A percentile compares a stretch with the other conserved stretches of the same genome.
Conservation (phyloP, 352 stramenopile species). For the Phytophthora tentaculata region DNA sequence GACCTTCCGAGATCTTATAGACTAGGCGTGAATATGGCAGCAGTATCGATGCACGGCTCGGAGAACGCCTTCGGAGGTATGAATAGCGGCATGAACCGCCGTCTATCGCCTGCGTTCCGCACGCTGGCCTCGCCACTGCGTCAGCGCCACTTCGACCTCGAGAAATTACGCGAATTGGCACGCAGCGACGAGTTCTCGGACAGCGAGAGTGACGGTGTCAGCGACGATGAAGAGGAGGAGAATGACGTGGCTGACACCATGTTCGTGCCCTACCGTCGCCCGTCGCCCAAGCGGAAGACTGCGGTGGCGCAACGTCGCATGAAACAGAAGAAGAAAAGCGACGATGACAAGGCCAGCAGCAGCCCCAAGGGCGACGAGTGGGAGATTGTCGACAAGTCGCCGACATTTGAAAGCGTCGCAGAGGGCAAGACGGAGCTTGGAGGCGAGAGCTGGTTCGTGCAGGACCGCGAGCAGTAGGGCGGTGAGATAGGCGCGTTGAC, state of each 20-base stretch:
- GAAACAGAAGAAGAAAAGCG: slow-evolving; percentile 39
- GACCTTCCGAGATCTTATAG: slow-evolving; percentile 3
- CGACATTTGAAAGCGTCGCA: slow-evolving; percentile 66
- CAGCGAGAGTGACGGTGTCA: slow-evolving; percentile 79
- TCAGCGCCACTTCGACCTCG: slow-evolving; percentile 57
- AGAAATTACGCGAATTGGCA: slow-evolving; percentile 73
- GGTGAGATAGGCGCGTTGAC: slow-evolving; percentile 1
- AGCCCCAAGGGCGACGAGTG: slow-evolving; percentile 78
- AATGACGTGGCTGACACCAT: slow-evolving; percentile 55
- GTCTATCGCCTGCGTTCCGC: slow-evolving; percentile 67
- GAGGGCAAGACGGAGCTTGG: slow-evolving; percentile 51
- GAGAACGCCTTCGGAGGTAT: slow-evolving; percentile 58
- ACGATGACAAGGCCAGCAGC: slow-evolving; percentile 38
- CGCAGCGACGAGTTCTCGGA: slow-evolving; percentile 85
- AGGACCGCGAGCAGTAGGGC: slow-evolving; percentile 39
- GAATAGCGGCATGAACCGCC: slow-evolving; percentile 36
- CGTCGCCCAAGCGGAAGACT: slow-evolving; percentile 38
- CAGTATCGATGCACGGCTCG: slow-evolving; percentile 61
- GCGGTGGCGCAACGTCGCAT: slow-evolving; percentile 23
- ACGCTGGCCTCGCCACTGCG: slow-evolving; percentile 52
- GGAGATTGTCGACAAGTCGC: slow-evolving; percentile 82
- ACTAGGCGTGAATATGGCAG: slow-evolving; percentile 69
- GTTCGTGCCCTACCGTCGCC: slow-evolving; percentile 57
- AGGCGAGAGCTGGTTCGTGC: slow-evolving; percentile 65
- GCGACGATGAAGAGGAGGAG: slow-evolving; percentile 58